These are phyloP conservation scores for Macaranga tanarius DNA, from an alignment of 441 rosid species.

Conservation along the genomic window DNA sequence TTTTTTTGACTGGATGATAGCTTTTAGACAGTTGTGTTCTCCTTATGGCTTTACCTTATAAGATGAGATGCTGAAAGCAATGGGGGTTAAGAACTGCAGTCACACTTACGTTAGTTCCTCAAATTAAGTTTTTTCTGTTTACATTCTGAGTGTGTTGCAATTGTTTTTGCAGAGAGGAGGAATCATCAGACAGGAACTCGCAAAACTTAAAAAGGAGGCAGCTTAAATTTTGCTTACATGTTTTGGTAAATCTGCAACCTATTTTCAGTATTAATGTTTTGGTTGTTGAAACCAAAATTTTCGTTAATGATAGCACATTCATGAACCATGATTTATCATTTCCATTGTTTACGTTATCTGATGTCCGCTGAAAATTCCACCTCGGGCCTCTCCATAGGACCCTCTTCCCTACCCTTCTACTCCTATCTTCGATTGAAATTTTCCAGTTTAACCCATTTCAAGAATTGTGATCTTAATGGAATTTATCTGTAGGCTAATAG, in stretches of 20 bases:
- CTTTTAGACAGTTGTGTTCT: background rate
- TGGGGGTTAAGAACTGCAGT: background rate
- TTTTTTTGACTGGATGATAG: no score
- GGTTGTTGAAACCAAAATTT: background rate
- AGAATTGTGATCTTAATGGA: no score
- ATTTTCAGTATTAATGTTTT: background rate
- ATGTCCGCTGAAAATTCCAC: no score
- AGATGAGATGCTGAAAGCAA: background rate
- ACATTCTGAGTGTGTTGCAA: background rate
- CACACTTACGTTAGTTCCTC: no score
- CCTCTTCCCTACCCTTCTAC: no score
- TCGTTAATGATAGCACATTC: background rate
- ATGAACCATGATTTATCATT: background rate
- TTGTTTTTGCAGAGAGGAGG: conserved; percentile 53
- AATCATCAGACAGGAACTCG: conserved; percentile 54
- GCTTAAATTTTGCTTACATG: conserved; percentile 25
- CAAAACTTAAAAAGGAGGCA: conserved; percentile 48
- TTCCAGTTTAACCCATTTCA: no score
- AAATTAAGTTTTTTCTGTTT: no score
- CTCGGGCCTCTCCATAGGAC: no score
- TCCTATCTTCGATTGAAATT: no score
- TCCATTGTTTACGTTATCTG: no score
- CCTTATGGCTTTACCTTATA: background rate
- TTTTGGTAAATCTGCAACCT: background rate
- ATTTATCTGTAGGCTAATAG: no score